Base-by-base conservation (phyloP, 805 yeast species). In the Tetrapisispora iriomotensis region DNA sequence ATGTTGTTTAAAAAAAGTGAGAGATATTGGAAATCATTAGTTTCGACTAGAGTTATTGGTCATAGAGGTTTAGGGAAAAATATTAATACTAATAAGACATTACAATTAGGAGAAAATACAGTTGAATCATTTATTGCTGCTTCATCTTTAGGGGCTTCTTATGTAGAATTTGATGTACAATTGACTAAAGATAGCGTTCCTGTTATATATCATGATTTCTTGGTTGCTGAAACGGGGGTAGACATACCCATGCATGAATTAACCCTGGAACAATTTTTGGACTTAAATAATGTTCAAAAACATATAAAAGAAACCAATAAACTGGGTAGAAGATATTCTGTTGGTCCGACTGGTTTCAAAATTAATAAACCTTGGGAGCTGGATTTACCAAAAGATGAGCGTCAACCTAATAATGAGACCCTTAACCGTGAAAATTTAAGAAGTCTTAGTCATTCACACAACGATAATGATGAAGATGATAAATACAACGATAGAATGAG, bases 151-250 rank as follows among this genome's bases (percentile, higher is more conserved):
- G 97, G 97, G 29, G 97, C 97, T 1, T 81, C 94, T 2, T 90
- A 90, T 54, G 96, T 90, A 38, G 97, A 90, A 62, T 90, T 90
- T 58, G 97, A 90, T 61, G 97, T 90, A 34, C 97, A 90, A 57
- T 67, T 90, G 49, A 90, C 97, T 13, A 86, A 87, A 55, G 97
- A 90, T 59, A 69, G 70, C 47, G 78, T 85, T 9, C 96, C 97
- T 2, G 97, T 90, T 6, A 82, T 90, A 22, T 90, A 90, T 54
- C 97, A 90, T 60, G 97, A 90, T 57, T 90, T 90, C 55, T 59
- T 85, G 31, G 96, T 90, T 36, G 94, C 95, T 2, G 97, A 90
- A 54, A 79, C 95, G 6, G 97, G 97, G 14, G 86, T 84, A 37
- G 97, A 90, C 63, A 81, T 88, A 36, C 96, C 97, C 3, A 88